Base-by-base conservation (phyloP, 129 eudicot species). In the Deinandra increscens region DNA sequence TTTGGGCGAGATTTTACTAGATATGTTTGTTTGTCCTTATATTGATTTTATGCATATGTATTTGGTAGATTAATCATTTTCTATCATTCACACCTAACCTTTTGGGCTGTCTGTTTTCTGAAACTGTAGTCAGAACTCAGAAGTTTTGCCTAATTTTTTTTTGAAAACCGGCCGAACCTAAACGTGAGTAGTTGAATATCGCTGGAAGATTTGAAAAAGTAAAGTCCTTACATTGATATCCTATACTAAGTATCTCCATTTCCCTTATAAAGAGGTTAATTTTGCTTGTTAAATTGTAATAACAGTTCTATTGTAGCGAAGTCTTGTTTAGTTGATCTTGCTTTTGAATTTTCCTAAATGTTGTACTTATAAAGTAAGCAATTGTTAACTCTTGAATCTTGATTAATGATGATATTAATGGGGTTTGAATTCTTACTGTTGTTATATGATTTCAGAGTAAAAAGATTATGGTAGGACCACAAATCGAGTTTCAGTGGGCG, bases 371-470 rank as follows among this genome's bases (percentile, higher is more conserved):
- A 11, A 13, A 22, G n/a, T 38, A 29, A 26, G 53, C 11, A 31
- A 4, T 13, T 6, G 20, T 42, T 5, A 41, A 0, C 1, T 5
- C 3, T 26, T 55, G 46, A 17, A 44, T 41, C 15, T 55, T 10
- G 64, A 26, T 26, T 26, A 26, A 26, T 26, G 31, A 13, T 26
- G 7, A 60, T 31, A 68, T 31, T 13, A 43, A 42, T 0, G 1
- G 19, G 37, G 65, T 53, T 69, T 60, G 49, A 19, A 34, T 78
- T 45, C 17, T 38, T 9, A 39, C 9, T 58, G 18, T 69, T 3
- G 5, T 76, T 54, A 36, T 79, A 70, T 82, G 76, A 85, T 76
- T 81, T 53, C 89, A 86, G 86, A 83, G 80, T 80, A 92, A 84
- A 80, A 89, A 78, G 73, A 22, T 72, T n/a, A 60, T 82, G 81